Evolutionary conservation across 2,329 filamentous ascomycete genomes (phyloP).

Genomic region (Rhinocladiella similis): DNA sequence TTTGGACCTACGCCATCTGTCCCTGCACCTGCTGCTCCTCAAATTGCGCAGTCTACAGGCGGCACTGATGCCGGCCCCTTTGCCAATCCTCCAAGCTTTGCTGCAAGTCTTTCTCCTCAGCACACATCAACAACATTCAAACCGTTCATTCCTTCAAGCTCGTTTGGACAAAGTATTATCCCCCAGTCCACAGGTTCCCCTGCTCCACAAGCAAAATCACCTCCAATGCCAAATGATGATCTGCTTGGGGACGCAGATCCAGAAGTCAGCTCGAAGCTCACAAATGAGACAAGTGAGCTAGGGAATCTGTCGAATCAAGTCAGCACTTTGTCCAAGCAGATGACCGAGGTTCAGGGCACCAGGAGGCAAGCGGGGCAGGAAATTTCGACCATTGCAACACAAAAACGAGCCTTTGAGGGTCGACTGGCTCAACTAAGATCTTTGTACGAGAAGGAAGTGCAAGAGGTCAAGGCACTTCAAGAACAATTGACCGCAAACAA

Average conservation of each 20-base stretch:
- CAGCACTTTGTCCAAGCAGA: slow-evolving; percentile 84
- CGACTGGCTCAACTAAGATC: slow-evolving; percentile 81
- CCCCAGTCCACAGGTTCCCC: slow-evolving; percentile 72
- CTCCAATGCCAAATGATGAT: slow-evolving; percentile 67
- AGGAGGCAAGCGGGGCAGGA: slow-evolving; percentile 77
- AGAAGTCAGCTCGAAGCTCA: slow-evolving; percentile 83
- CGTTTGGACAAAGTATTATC: slow-evolving; percentile 82
- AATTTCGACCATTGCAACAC: slow-evolving; percentile 74
- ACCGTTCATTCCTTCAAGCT: slow-evolving; percentile 88
- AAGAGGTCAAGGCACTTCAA: slow-evolving; percentile 79
- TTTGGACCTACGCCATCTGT: slow-evolving; percentile 52
- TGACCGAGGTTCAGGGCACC: slow-evolving; percentile 87
- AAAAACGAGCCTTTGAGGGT: slow-evolving; percentile 91
- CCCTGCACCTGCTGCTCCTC: slow-evolving; percentile 50
- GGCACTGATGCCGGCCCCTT: slow-evolving; percentile 59
- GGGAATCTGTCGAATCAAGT: slow-evolving; percentile 97
- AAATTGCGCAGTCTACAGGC: slow-evolving; percentile 69
- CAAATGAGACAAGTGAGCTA: slow-evolving; percentile 84
- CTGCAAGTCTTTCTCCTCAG: slow-evolving; percentile 19
- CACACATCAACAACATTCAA: slow-evolving; percentile 64
- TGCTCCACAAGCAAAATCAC: slow-evolving; percentile 39
- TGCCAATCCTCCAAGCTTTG: slow-evolving; percentile 52
- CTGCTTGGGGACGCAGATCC: slow-evolving; percentile 87
- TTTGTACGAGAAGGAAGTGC: slow-evolving; percentile 91
- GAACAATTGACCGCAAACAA: slow-evolving; percentile 75